phyloP scores from a whole-genome alignment of 2,329 filamentous ascomycete species.

The Colletotrichum phormii region DNA sequence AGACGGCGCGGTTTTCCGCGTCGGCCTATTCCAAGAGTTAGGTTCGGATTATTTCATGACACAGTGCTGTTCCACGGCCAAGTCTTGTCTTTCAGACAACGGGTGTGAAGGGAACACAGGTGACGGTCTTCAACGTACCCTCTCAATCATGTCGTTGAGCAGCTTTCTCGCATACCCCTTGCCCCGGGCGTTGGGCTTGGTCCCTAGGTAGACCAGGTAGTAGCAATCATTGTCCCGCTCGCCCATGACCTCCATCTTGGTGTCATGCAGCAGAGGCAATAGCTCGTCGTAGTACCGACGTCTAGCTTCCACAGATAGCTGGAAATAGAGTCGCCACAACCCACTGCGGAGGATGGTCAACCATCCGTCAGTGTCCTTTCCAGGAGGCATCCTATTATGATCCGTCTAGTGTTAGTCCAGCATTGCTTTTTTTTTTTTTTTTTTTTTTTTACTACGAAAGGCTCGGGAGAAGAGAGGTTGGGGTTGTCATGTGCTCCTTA shows the following conservation, averaged over 20 bases:
- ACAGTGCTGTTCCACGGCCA: background rate
- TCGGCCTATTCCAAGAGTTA: constrained; percentile 66
- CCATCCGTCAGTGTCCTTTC: constrained; percentile 78
- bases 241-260: constrained; percentile 77
- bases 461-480: background rate
- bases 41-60: background rate
- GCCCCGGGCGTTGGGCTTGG: constrained; percentile 75
- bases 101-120: background rate
- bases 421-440: background rate
- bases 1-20: constrained; percentile 73
- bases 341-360: constrained; percentile 79
- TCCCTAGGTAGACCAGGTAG: constrained; percentile 88
- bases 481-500: background rate
- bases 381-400: constrained; percentile 76
- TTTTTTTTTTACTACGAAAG: background rate
- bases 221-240: constrained; percentile 75
- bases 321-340: constrained; percentile 81
- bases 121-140: constrained; percentile 57
- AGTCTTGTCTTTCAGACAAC: background rate
- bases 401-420: constrained; percentile 33
- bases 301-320: constrained; percentile 78
- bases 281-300: constrained; percentile 83
- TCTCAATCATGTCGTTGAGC: constrained; percentile 75
- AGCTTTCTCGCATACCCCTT: constrained; percentile 80
- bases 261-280: constrained; percentile 78